Evolutionary conservation across 176 grass and related monocot genomes (phyloP), one percentile per base, ranked within the genome.

Genomic region (Cymbopogon citratus): DNA sequence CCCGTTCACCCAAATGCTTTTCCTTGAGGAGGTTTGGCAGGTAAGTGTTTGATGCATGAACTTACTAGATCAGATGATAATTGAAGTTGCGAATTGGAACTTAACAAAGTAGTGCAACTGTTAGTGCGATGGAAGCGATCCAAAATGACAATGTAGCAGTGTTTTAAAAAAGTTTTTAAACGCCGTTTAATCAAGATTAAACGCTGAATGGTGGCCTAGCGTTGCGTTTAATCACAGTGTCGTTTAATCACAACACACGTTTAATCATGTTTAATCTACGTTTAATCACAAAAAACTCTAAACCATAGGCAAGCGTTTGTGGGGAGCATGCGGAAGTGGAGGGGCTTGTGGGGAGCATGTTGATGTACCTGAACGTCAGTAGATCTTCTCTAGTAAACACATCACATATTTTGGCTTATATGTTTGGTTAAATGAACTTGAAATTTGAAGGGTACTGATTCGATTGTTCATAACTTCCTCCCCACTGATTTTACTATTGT

Each of bases 11-110:
- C 96, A 99, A 81, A 88, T 99, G 86, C 71, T 99, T 59, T 99
- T 95, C 84, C 92, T 99, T 24, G 88, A 95, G 84, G 96, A 99
- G 76, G 92, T 99, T 88, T 99, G 96, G 96, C 96, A 95, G 92
- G 96, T 95, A 74, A 84, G 76, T 28, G 14, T 16, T n/a, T 28
- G 41, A 56, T 81, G 63, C 45, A 74, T 79, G 34, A 69, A 34
- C 66, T 77, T 34, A 39, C 68, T 63, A 23, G n/a, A 28, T 40
- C 12, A 25, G 69, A 7, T 73, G 8, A 27, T 75, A 75, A 67
- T 84, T 15, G 52, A 28, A 81, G 79, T 56, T 46, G 0, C 19
- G 81, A 65, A 25, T 40, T 35, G 41, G 13, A 75, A 48, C 11
- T 13, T 26, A 49, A 59, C 56, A 14, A 5, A 31, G 19, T 40